These are phyloP conservation scores for Pseudogymnoascus sp. DNA, from an alignment of 2,329 filamentous ascomycete genomes.

Conservation along the genomic window DNA sequence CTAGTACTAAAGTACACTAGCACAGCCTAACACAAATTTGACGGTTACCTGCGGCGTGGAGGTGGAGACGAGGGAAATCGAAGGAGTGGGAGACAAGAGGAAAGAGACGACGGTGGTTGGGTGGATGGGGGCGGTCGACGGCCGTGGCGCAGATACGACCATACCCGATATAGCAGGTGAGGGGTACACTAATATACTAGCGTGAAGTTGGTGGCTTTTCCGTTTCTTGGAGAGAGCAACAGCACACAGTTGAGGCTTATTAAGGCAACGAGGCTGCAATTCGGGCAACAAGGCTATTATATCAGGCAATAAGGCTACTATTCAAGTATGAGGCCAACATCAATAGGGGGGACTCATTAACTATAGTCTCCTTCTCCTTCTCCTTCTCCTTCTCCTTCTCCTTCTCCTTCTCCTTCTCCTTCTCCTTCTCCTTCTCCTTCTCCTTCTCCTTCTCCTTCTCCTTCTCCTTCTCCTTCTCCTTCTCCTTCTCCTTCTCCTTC, in stretches of 20 bases:
- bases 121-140: background rate
- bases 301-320: background rate
- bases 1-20: background rate
- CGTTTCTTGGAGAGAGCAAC: constrained; percentile 5
- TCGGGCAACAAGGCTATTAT: no score
- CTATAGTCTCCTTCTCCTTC: no score
- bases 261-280: background rate
- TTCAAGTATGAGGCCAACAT: background rate
- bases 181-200: background rate
- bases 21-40: background rate
- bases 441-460: no score
- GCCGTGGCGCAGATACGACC: background rate
- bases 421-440: no score
- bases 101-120: background rate
- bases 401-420: no score
- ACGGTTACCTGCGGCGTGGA: constrained; percentile 6
- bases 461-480: no score
- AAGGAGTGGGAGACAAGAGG: background rate
- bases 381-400: no score
- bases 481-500: no score
- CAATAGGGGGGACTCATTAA: no score
- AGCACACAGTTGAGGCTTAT: no score
- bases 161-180: constrained; percentile 2
- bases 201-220: background rate
- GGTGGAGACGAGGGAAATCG: background rate